Evolutionary conservation across 2,329 filamentous ascomycete species (phyloP).

Genomic region (Colletotrichum sp.): DNA sequence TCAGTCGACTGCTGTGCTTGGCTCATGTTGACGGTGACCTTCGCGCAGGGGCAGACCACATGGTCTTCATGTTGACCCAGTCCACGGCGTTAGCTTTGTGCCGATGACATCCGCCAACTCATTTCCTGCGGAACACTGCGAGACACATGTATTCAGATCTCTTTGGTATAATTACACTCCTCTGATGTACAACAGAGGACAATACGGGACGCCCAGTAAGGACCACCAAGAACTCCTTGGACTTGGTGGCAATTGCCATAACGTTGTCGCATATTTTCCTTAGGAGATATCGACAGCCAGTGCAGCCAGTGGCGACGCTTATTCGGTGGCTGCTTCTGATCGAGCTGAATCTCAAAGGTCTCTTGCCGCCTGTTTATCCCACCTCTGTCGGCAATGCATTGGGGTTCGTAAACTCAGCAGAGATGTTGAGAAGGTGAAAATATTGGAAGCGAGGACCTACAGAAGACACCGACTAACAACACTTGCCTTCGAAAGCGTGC

Average conservation of each 20-base stretch:
- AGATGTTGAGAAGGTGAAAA: neutral
- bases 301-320: too few species aligned
- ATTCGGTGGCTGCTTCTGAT: neutral
- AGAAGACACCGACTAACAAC: neutral
- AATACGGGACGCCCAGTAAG: neutral
- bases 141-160: too few species aligned
- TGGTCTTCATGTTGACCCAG: too few species aligned
- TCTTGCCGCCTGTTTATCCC: accelerated
- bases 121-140: too few species aligned
- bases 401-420: neutral
- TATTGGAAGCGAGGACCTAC: neutral
- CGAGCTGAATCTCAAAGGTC: accelerated
- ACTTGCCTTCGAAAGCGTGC: accelerated
- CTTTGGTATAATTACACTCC: neutral
- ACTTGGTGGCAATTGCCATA: neutral
- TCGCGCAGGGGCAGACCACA: neutral
- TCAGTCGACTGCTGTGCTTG: neutral
- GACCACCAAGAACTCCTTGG: neutral
- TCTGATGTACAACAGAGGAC: neutral
- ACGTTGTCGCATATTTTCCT: neutral
- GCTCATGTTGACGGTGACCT: neutral
- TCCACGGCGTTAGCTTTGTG: too few species aligned
- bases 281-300: too few species aligned
- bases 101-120: too few species aligned
- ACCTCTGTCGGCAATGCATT: neutral